Conservation (phyloP, 2,329 filamentous ascomycete genomes). For the Thelonectria blattea region DNA sequence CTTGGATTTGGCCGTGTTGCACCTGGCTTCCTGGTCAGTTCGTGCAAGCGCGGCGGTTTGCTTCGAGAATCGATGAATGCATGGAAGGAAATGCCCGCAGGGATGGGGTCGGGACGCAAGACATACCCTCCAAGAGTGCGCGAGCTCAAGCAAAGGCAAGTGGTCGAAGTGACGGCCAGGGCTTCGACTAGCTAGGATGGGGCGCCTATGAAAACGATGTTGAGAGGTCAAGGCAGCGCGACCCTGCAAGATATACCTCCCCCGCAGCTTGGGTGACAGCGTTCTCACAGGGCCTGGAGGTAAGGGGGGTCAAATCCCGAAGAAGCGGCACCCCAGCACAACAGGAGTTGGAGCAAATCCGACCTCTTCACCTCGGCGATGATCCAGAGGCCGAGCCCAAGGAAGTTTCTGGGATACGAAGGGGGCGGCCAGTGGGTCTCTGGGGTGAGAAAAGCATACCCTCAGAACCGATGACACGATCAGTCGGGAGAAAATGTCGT, state of each 20-base stretch:
- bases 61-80: constrained; percentile 24
- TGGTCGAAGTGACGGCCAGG: constrained; percentile 33
- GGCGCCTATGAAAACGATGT: constrained; percentile 31
- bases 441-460: constrained; percentile 11
- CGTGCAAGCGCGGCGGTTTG: constrained; percentile 25
- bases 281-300: constrained; percentile 29
- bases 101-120: constrained; percentile 29
- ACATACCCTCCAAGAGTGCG: constrained; percentile 29
- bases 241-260: constrained; percentile 37
- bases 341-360: constrained; percentile 22
- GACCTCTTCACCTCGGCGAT: constrained; percentile 13
- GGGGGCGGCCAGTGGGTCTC: constrained; percentile 8
- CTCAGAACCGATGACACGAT: constrained; percentile 7
- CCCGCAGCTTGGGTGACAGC: constrained; percentile 21
- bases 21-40: constrained; percentile 31
- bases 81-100: constrained; percentile 22
- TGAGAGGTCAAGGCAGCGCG: constrained; percentile 33
- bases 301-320: constrained; percentile 26
- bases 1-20: constrained; percentile 15
- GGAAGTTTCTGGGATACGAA: not conserved
- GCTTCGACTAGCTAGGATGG: constrained; percentile 34
- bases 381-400: constrained; percentile 15
- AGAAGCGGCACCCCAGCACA: constrained; percentile 27
- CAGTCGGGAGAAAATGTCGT: constrained; percentile 17
- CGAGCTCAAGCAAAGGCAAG: constrained; percentile 26